These are phyloP conservation scores for Darksidea phi DNA, from an alignment of 495 filamentous ascomycete species.

Conservation along the genomic window DNA sequence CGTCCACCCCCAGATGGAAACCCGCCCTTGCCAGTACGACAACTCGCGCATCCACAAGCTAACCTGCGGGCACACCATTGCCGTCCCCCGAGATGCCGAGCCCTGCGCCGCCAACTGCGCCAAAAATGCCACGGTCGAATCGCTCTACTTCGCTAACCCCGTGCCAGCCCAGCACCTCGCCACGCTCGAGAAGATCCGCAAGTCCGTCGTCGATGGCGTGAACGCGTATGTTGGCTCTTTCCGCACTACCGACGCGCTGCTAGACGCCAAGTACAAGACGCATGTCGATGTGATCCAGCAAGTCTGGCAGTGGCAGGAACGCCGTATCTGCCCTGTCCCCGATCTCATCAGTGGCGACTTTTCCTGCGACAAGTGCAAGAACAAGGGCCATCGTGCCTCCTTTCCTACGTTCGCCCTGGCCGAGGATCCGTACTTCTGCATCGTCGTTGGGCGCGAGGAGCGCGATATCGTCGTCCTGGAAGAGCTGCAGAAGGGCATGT, in stretches of 20 bases:
- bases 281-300: neutral
- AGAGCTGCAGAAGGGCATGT: neutral
- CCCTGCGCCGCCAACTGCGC: constrained; percentile 17
- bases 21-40: constrained; percentile 7
- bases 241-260: neutral
- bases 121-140: neutral
- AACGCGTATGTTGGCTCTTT: no score
- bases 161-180: no score
- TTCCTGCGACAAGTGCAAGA: neutral
- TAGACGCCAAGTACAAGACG: neutral
- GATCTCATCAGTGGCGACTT: neutral
- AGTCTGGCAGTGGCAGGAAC: no score
- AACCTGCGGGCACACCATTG: constrained; percentile 16
- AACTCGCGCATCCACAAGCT: constrained; percentile 12
- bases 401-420: neutral
- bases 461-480: neutral
- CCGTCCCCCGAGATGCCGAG: constrained; percentile 9
- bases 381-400: neutral
- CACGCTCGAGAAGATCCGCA: no score
- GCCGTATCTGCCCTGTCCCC: no score
- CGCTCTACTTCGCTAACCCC: no score
- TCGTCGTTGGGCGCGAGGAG: neutral
- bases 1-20: constrained; percentile 10
- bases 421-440: neutral
- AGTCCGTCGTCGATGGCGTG: no score